Evolutionary conservation across 2,329 filamentous ascomycete species (phyloP).

Genomic region (Clarireedia homoeocarpa): DNA sequence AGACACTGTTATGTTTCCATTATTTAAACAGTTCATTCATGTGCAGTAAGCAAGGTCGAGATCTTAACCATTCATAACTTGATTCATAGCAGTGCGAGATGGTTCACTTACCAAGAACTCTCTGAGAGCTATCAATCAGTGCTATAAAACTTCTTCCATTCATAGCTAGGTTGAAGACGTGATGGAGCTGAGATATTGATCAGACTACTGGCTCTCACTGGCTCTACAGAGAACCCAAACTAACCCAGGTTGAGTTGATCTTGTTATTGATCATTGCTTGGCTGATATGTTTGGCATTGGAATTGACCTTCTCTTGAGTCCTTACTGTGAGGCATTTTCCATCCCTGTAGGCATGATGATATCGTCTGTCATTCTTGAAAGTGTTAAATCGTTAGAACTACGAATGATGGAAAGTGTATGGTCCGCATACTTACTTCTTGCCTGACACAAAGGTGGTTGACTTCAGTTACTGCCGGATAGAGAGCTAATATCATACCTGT

Average conservation of each 20-base stretch:
- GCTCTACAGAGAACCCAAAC: neutral
- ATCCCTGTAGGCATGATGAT: conserved; percentile 31
- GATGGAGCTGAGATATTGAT: conserved; percentile 1
- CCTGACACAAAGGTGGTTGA: neutral
- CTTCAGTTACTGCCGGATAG: neutral
- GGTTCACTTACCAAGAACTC: conserved; percentile 8
- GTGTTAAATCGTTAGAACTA: neutral
- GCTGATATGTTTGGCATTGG: conserved; percentile 11
- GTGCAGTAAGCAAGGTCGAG: too few species aligned
- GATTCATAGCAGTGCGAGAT: too few species aligned
- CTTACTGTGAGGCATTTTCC: conserved; percentile 22
- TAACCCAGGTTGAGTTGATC: conserved; percentile 20
- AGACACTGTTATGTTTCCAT: too few species aligned
- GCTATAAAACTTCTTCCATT: neutral
- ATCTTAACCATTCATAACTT: too few species aligned
- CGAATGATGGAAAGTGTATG: neutral
- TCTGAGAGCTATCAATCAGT: conserved; percentile 1
- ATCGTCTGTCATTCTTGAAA: conserved; percentile 33
- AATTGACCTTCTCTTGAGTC: too few species aligned
- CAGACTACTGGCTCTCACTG: neutral
- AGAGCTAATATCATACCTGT: conserved; percentile 2
- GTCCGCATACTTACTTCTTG: conserved; percentile 2
- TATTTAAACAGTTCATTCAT: too few species aligned
- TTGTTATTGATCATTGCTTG: conserved; percentile 27
- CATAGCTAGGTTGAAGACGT: conserved; percentile 1